Evolutionary conservation across 768 basidiomycete species (phyloP).

Genomic region (Tricholoma hemisulphureum): DNA sequence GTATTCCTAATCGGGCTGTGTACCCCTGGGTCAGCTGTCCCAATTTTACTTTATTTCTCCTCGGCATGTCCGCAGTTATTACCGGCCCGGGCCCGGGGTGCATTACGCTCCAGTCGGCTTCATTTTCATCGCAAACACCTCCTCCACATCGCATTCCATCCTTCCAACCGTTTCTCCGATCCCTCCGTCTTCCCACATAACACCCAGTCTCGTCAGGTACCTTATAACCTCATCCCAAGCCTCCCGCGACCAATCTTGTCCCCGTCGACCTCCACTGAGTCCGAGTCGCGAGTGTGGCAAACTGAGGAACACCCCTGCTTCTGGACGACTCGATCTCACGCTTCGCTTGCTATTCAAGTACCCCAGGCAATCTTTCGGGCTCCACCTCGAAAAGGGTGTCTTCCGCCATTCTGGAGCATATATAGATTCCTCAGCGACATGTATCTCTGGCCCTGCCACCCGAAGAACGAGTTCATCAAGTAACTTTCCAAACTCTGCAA

Average conservation of each 20-base stretch:
- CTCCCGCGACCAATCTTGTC: slow-evolving; percentile 69
- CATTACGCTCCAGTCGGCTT: slow-evolving; percentile 34
- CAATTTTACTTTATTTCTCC: too few species aligned
- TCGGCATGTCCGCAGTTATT: too few species aligned
- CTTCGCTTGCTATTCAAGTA: slow-evolving; percentile 48
- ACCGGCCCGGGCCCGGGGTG: too few species aligned
- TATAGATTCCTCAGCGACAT: slow-evolving; percentile 39
- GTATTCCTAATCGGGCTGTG: neutral
- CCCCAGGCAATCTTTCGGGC: slow-evolving; percentile 51
- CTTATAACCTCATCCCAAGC: slow-evolving; percentile 62
- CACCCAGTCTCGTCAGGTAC: slow-evolving; percentile 47
- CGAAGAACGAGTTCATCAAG: slow-evolving; percentile 57
- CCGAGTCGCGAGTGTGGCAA: slow-evolving; percentile 37
- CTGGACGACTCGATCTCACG: slow-evolving; percentile 37
- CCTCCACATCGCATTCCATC: slow-evolving; percentile 47
- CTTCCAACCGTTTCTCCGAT: slow-evolving; percentile 49
- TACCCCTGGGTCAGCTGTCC: too few species aligned
- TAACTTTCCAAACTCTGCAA: slow-evolving; percentile 65
- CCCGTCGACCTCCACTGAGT: slow-evolving; percentile 54
- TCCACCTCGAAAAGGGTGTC: slow-evolving; percentile 51
- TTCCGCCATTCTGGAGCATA: slow-evolving; percentile 56
- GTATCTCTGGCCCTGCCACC: slow-evolving; percentile 49
- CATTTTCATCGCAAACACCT: slow-evolving; percentile 48
- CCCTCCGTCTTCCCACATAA: slow-evolving; percentile 51
- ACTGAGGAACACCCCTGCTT: slow-evolving; percentile 51